These are phyloP conservation scores for Naganishia liquefaciens DNA, from an alignment of 1,284 basidiomycete species.

Conservation along the genomic window DNA sequence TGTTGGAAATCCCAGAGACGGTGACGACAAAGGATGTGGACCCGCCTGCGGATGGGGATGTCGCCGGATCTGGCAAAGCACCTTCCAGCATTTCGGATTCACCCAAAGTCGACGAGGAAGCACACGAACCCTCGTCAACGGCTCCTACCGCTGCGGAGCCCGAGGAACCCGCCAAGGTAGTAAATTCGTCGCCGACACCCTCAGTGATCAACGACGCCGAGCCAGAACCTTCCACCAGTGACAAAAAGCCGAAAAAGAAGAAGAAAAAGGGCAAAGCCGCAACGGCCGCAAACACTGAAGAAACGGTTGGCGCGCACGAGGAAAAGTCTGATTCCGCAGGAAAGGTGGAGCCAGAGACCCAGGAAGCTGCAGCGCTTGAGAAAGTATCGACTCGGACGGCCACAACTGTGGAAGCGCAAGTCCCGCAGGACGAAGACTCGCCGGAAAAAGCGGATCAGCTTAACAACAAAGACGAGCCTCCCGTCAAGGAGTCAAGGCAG, in stretches of 20 bases:
- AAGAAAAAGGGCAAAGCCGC: slow-evolving; percentile 21
- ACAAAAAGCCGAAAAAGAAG: slow-evolving; percentile 21
- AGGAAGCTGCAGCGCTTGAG: background rate
- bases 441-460: background rate
- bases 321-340: background rate
- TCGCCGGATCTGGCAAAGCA: background rate
- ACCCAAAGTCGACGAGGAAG: background rate
- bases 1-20: background rate
- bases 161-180: too few species aligned
- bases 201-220: background rate
- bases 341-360: background rate
- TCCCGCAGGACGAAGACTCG: background rate
- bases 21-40: background rate
- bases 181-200: background rate
- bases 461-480: background rate
- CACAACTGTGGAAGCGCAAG: background rate
- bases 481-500: background rate
- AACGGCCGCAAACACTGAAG: slow-evolving; percentile 1
- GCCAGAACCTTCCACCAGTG: background rate
- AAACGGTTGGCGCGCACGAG: slow-evolving; percentile 1
- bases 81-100: background rate
- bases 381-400: background rate
- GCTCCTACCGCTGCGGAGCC: background rate
- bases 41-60: background rate
- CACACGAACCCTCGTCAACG: background rate